Percentiles rank a stretch among this genome's conserved stretches.
These are phyloP conservation scores for Prunus fruticosa DNA, from an alignment of 306 rosid genomes.

Conservation along the genomic window DNA sequence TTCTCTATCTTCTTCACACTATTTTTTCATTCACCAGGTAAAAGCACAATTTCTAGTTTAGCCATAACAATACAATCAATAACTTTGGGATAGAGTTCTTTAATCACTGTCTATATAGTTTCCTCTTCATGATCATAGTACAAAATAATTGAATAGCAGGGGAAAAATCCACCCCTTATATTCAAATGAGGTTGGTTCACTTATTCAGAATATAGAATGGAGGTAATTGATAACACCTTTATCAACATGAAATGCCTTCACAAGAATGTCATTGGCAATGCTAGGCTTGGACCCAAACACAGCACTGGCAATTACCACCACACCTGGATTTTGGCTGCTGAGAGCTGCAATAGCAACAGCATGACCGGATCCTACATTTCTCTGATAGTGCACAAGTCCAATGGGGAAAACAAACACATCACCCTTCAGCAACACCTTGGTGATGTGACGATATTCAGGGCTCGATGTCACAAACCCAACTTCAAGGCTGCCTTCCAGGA, in stretches of 20 bases:
- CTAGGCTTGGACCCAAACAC: constrained; percentile 37
- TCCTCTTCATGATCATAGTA: not conserved
- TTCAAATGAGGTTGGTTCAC: too few relatives aligned
- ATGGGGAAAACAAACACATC: constrained; percentile 41
- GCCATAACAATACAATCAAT: not conserved
- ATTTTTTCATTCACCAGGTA: too few relatives aligned
- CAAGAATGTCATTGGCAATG: constrained; percentile 24
- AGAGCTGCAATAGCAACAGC: constrained; percentile 37
- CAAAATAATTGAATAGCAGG: not conserved
- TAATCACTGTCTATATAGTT: not conserved
- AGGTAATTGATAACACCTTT: constrained; percentile 24
- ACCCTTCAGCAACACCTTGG: constrained; percentile 34
- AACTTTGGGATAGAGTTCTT: not conserved
- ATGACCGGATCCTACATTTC: constrained; percentile 21
- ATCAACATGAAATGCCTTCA: constrained; percentile 32
- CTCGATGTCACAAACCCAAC: constrained; percentile 37
- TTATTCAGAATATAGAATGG: constrained; percentile 19
- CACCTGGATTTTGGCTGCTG: constrained; percentile 42
- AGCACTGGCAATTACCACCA: constrained; percentile 19
- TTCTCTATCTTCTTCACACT: too few relatives aligned
- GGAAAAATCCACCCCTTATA: not conserved
- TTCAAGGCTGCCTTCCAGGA: constrained; percentile 37
- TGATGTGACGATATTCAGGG: constrained; percentile 27
- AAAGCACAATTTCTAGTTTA: too few relatives aligned
- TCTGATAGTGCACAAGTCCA: constrained; percentile 40